These are phyloP conservation scores for Ambrosia hybrid DNA, from an alignment of 140 eudicot genomes.

Conservation along the genomic window DNA sequence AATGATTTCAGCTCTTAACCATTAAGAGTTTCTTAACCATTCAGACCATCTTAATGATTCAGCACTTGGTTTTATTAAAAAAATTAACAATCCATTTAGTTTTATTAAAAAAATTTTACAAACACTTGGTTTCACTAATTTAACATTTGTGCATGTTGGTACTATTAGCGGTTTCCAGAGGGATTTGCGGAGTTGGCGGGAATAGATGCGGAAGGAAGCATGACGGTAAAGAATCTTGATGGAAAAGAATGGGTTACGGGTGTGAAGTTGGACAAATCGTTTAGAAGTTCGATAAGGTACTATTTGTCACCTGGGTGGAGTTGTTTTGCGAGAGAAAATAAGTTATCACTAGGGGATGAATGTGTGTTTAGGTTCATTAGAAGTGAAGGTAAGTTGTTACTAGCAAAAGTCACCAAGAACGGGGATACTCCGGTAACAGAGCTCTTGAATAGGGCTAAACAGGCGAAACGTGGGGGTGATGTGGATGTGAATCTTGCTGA, in stretches of 20 bases:
- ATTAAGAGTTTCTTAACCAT: too few species aligned
- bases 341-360: conserved; percentile 21
- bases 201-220: neutral
- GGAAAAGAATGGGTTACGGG: conserved; percentile 12
- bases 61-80: too few species aligned
- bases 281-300: neutral
- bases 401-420: conserved; percentile 14
- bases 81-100: too few species aligned
- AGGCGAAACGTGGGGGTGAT: too few species aligned
- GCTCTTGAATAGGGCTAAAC: too few species aligned
- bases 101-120: too few species aligned
- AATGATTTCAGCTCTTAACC: too few species aligned
- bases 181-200: conserved; percentile 17
- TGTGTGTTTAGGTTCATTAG: conserved; percentile 22
- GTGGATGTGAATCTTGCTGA: too few species aligned
- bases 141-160: neutral
- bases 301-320: conserved; percentile 14
- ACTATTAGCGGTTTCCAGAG: conserved; percentile 14
- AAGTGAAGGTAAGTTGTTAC: neutral
- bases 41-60: too few species aligned
- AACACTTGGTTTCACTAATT: neutral
- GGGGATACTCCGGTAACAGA: neutral
- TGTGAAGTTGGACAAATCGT: neutral
- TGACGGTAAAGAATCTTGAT: conserved; percentile 13
- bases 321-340: conserved; percentile 6